These are phyloP conservation scores for Sporothrix variecibatus DNA, from an alignment of 2,329 filamentous ascomycete species.

Conservation along the genomic window DNA sequence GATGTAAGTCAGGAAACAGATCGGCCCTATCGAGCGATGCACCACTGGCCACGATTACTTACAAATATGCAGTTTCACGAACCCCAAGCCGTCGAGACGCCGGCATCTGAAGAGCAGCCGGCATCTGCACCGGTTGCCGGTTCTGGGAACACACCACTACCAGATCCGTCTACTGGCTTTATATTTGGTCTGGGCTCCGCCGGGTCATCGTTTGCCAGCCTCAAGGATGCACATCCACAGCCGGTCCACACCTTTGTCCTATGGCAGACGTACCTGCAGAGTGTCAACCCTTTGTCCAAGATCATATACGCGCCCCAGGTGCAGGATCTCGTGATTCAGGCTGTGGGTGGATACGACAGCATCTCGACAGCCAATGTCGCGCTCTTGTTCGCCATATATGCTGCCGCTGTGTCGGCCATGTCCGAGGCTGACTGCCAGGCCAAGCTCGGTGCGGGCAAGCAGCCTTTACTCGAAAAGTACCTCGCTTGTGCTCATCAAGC, in stretches of 20 bases:
- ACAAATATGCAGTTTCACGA: constrained; percentile 30
- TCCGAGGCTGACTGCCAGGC: constrained; percentile 48
- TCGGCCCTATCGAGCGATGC: neutral
- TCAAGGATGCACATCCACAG: constrained; percentile 40
- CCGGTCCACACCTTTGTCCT: constrained; percentile 40
- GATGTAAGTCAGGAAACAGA: constrained; percentile 23
- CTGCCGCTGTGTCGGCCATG: constrained; percentile 55
- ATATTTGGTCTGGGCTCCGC: constrained; percentile 26
- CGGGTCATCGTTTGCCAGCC: neutral
- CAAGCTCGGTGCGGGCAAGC: constrained; percentile 20
- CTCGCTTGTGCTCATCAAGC: constrained; percentile 55
- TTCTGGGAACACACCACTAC: constrained; percentile 45
- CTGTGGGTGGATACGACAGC: constrained; percentile 8
- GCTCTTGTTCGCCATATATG: constrained; percentile 55
- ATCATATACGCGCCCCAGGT: constrained; percentile 52
- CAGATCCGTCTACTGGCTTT: constrained; percentile 43
- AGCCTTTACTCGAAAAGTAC: constrained; percentile 36
- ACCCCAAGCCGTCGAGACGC: constrained; percentile 28
- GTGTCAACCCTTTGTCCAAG: constrained; percentile 56
- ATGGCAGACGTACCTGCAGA: constrained; percentile 48
- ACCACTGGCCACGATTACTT: neutral
- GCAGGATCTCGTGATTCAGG: constrained; percentile 37
- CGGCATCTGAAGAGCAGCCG: constrained; percentile 24
- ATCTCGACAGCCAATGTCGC: constrained; percentile 30
- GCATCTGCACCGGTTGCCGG: constrained; percentile 39